Evolutionary conservation across 2,329 filamentous ascomycete species (phyloP).

Genomic region (Aspergillaceae sp.): DNA sequence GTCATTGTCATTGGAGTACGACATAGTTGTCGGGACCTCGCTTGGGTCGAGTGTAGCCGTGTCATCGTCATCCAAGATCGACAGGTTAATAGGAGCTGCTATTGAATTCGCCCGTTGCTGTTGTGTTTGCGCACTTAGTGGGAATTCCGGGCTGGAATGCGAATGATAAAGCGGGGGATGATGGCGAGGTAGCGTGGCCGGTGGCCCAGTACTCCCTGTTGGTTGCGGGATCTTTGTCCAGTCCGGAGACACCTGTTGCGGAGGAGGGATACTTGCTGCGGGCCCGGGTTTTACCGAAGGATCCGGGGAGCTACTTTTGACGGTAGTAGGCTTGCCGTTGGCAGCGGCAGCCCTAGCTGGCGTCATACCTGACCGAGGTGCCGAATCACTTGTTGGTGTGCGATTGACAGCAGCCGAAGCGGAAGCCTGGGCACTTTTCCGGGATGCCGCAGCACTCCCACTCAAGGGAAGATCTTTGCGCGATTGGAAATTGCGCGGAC

Average conservation of each 20-base stretch:
- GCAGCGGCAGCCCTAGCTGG: constrained; percentile 14
- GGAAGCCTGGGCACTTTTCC: constrained; percentile 54
- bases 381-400: constrained; percentile 23
- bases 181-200: constrained; percentile 15
- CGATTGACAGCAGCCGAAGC: constrained; percentile 23
- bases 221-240: constrained; percentile 30
- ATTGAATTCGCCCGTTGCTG: constrained; percentile 28
- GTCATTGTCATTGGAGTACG: constrained; percentile 15
- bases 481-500: constrained; percentile 88
- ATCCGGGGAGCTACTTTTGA: constrained; percentile 30
- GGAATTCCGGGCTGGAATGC: constrained; percentile 47
- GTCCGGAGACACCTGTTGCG: constrained; percentile 20
- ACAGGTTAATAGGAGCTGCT: constrained; percentile 46
- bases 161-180: constrained; percentile 34
- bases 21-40: constrained; percentile 10
- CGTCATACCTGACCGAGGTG: constrained; percentile 18
- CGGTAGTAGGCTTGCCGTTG: constrained; percentile 12
- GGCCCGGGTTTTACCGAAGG: constrained; percentile 9
- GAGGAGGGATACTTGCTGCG: no score
- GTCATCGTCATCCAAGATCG: constrained; percentile 46
- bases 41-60: constrained; percentile 17
- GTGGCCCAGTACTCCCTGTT: constrained; percentile 10
- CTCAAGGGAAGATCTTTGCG: constrained; percentile 85
- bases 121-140: constrained; percentile 29
- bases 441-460: constrained; percentile 67